These are phyloP conservation scores for Plasmopara halstedii DNA, from an alignment of 352 stramenopile species.

Conservation along the genomic window DNA sequence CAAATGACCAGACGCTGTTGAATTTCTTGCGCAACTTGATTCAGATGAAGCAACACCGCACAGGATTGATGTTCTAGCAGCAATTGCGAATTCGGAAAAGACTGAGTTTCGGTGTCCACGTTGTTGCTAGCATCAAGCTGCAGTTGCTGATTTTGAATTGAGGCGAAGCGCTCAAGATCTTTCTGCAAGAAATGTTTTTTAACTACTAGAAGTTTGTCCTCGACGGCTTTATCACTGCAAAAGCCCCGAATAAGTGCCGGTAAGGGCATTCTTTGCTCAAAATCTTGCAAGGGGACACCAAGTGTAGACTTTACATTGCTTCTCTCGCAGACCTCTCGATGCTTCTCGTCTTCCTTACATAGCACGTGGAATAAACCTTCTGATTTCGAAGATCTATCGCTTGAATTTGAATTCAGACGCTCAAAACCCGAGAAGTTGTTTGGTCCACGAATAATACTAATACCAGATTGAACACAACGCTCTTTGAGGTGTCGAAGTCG, in stretches of 20 bases:
- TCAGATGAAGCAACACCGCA: constrained; percentile 38
- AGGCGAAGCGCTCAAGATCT: constrained; percentile 36
- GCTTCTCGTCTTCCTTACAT: constrained; percentile 18
- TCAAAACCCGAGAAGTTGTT: constrained; percentile 26
- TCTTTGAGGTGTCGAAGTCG: constrained; percentile 36
- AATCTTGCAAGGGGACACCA: constrained; percentile 1
- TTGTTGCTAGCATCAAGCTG: constrained; percentile 7
- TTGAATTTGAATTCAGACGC: constrained; percentile 9
- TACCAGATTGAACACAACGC: constrained; percentile 42
- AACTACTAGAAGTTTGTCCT: constrained; percentile 45
- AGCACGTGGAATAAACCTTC: constrained; percentile 1
- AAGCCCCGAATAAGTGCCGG: constrained; percentile 50
- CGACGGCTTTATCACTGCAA: constrained; percentile 26
- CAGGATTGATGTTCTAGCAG: constrained; percentile 16
- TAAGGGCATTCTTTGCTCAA: neutral
- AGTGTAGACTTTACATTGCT: constrained; percentile 15
- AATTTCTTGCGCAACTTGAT: constrained; percentile 37
- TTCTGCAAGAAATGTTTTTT: constrained; percentile 55
- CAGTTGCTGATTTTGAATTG: constrained; percentile 18
- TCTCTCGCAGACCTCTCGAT: constrained; percentile 11
- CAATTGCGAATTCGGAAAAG: constrained; percentile 1
- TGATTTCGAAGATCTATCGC: neutral
- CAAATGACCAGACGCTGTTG: constrained; percentile 48
- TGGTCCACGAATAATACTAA: constrained; percentile 49
- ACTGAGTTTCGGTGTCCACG: neutral